Base-by-base conservation (phyloP, 768 basidiomycete genomes). In the Guyanaporus albipodus region DNA sequence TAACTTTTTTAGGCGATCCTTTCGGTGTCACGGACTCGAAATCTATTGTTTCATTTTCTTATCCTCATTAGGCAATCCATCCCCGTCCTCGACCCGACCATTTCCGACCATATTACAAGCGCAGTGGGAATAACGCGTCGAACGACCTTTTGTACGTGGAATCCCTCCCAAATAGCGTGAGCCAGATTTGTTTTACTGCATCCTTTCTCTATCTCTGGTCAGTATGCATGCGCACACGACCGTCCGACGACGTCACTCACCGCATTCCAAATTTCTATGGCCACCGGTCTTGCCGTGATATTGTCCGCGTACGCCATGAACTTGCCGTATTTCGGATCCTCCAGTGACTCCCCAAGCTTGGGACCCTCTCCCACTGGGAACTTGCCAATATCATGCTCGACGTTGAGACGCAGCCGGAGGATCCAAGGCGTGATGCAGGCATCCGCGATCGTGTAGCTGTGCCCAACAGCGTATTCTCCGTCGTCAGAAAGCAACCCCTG, bases 371-470 rank as follows among this genome's bases (percentile, higher is more conserved):
- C 81, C 26, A 59, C 67, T 15, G 71, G 67, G 52, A 66, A 83
- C 31, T 63, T 67, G 0, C 80, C 80, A 22, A 79, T 40, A 38
- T 83, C 79, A 50, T 77, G 70, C 57, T 68, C 64, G 24, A 78
- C 55, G 24, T 4, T 21, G 1, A 77, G 48, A 27, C 74, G 69
- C 24, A 74, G 51, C 10, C 82, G 69, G 6, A 71, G 77, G 21
- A 84, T 58, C 70, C 80, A 79, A 4, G 83, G 83, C 8, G 73
- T 69, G 23, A 83, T 60, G 1, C 77, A 75, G 12, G 76, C 76
- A 51, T 85, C 84, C 8, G 82, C 82, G 44, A 77, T 75, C 33
- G 75, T 79, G 59, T 73, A 85, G 42, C 75, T 68, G 23, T 67
- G 55, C 10, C 69, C 70, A 15, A 70, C 48, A 4, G 57, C 55